These are phyloP conservation scores for Capsaspora owczarzaki DNA, from an alignment of 78 protist species.

Conservation along the genomic window DNA sequence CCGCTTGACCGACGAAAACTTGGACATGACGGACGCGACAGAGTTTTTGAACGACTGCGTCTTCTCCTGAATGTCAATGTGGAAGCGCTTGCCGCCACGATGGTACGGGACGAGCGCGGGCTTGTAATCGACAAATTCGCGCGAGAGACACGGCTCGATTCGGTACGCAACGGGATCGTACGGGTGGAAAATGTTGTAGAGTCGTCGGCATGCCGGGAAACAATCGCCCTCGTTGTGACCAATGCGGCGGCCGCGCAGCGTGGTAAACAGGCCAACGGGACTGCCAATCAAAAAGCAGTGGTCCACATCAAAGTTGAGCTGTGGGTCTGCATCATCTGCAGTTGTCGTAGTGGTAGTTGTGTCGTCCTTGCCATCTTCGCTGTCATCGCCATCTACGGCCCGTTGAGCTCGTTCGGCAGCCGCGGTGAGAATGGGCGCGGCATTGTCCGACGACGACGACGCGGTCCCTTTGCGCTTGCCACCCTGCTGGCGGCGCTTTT, in stretches of 20 bases:
- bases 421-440: too few species aligned
- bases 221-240: background rate
- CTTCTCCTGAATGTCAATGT: background rate
- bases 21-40: background rate
- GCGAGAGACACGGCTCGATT: slow-evolving; percentile 25
- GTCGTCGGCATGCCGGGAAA: background rate
- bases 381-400: too few species aligned
- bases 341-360: too few species aligned
- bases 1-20: too few species aligned
- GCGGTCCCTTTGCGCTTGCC: too few species aligned
- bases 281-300: slow-evolving; percentile 7
- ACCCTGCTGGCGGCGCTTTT: too few species aligned
- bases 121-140: background rate
- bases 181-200: slow-evolving; percentile 43
- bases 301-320: background rate
- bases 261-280: slow-evolving; percentile 18
- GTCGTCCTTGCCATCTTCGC: too few species aligned
- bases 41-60: background rate
- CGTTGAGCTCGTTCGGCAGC: too few species aligned
- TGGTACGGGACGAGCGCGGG: slow-evolving; percentile 1
- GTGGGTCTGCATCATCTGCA: too few species aligned
- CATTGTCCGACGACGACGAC: too few species aligned
- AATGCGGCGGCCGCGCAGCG: slow-evolving; percentile 15
- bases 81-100: slow-evolving; percentile 12
- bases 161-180: slow-evolving; percentile 43